Conservation (phyloP, 2,329 filamentous ascomycete genomes). For the Beauveria australis region DNA sequence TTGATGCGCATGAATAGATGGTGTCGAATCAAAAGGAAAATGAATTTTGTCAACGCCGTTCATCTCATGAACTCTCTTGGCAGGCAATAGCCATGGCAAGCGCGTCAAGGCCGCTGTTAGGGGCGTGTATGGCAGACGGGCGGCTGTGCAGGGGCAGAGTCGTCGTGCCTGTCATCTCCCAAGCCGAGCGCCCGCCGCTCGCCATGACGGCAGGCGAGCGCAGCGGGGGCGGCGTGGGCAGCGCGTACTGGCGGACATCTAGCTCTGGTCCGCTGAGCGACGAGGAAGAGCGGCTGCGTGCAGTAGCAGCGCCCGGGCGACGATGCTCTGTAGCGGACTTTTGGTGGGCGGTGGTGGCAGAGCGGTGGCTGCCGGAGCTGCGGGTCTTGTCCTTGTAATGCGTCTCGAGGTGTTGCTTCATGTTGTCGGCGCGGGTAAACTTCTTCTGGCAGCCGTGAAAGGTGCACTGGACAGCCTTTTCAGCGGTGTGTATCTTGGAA, state of each 20-base stretch:
- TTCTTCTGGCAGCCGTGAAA: constrained; percentile 67
- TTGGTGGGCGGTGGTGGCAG: constrained; percentile 25
- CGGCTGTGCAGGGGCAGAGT: constrained; percentile 34
- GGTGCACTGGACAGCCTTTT: constrained; percentile 64
- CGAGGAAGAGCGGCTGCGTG: constrained; percentile 23
- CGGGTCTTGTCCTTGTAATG: constrained; percentile 59
- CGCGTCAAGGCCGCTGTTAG: constrained; percentile 46
- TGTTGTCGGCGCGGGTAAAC: constrained; percentile 77
- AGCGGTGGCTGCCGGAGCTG: constrained; percentile 28
- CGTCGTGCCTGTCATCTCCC: constrained; percentile 40
- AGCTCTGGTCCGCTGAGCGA: constrained; percentile 16
- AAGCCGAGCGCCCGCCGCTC: constrained; percentile 20
- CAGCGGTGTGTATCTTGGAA: constrained; percentile 75
- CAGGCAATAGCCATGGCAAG: constrained; percentile 47
- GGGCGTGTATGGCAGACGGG: constrained; percentile 33
- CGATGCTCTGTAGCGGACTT: constrained; percentile 15
- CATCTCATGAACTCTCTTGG: constrained; percentile 30
- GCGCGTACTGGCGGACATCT: constrained; percentile 34
- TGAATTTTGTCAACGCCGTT: not conserved
- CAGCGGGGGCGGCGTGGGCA: constrained; percentile 24
- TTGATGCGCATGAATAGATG: not conserved
- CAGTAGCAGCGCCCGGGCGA: not conserved
- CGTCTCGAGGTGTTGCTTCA: constrained; percentile 77
- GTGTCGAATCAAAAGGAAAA: not conserved
- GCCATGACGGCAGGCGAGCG: constrained; percentile 26